Conservation (phyloP, 1,284 basidiomycete genomes). For the Gymnopus androsaceus region DNA sequence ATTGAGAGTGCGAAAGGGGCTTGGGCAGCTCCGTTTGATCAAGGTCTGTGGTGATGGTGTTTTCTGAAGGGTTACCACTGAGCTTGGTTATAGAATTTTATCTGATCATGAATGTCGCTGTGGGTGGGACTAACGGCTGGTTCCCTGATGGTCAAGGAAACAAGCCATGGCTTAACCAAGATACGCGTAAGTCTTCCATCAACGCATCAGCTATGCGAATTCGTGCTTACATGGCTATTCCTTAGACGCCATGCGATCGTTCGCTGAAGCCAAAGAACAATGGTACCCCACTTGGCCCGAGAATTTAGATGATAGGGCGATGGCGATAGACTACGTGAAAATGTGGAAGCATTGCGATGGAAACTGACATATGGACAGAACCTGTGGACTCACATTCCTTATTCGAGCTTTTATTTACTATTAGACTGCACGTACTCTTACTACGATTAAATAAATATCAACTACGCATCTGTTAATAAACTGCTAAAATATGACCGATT, state of each 20-base stretch:
- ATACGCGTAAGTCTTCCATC: neutral
- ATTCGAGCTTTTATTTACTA: no score
- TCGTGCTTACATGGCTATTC: neutral
- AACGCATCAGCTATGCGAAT: slow-evolving; percentile 21
- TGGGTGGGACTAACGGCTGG: slow-evolving; percentile 86
- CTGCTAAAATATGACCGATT: no score
- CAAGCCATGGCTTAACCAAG: slow-evolving; percentile 81
- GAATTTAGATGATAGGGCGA: slow-evolving; percentile 59
- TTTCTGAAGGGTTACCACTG: neutral
- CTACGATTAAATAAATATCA: no score
- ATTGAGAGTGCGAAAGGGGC: slow-evolving; percentile 32
- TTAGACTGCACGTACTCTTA: no score
- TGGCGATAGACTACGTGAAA: slow-evolving; percentile 31
- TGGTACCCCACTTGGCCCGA: slow-evolving; percentile 76
- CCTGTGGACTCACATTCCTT: no score
- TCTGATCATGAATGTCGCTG: slow-evolving; percentile 78
- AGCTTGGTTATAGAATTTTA: slow-evolving; percentile 77
- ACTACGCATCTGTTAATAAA: no score
- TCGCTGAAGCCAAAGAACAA: slow-evolving; percentile 58
- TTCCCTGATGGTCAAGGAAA: slow-evolving; percentile 71
- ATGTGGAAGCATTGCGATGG: slow-evolving; percentile 17
- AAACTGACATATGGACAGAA: neutral
- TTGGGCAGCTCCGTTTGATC: slow-evolving; percentile 77
- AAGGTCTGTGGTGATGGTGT: slow-evolving; percentile 27
- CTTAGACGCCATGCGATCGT: slow-evolving; percentile 67